Base-by-base conservation (phyloP, 495 filamentous ascomycete genomes). In the Trichoderma reesei region DNA sequence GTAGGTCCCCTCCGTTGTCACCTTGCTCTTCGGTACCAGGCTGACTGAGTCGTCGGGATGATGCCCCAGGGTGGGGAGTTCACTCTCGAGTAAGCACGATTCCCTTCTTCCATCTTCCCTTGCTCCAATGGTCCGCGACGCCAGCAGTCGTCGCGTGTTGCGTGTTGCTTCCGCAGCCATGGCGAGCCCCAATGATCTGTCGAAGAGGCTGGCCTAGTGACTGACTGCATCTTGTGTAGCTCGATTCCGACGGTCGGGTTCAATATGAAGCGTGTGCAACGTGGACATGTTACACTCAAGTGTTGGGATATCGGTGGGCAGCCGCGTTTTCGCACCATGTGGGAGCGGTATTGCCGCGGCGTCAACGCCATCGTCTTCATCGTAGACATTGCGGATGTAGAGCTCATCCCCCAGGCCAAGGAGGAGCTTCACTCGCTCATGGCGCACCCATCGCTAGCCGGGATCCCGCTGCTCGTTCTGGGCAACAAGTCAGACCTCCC, bases 321-420 rank as follows among this genome's bases (percentile, higher is more conserved):
- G 80, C 93, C 93, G 70, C 86, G 94, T 67, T 98, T 98, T 78
- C 89, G 94, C 67, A 88, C 91, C 65, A 98, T 98, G 94, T 98
- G 94, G 94, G 94, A 98, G 81, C 83, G 94, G 69, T 98, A 98
- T 76, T 98, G 94, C 78, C 89, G 91, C 59, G 92, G 91, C 46
- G 94, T 97, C 67, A 96, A 96, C 76, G 94, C 94, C 67, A 98
- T 98, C 68, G 92, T 98, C 61, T 98, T 96, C 76, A 96, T 98
- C 75, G 62, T 77, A 64, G 92, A 96, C 72, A 90, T 92, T 61
- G 91, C 92, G 65, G 92, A 96, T 72, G 78, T 79, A 26, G 82
- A 83, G 37, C 86, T 91, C 6, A 77, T 97, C 42, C 90, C 91
- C n/a, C 84, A 90, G 65, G 94, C 94, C 31, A 88, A 86, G 61